Conservation (phyloP, 208 protist genomes). For the Blechomonas ayalai region DNA sequence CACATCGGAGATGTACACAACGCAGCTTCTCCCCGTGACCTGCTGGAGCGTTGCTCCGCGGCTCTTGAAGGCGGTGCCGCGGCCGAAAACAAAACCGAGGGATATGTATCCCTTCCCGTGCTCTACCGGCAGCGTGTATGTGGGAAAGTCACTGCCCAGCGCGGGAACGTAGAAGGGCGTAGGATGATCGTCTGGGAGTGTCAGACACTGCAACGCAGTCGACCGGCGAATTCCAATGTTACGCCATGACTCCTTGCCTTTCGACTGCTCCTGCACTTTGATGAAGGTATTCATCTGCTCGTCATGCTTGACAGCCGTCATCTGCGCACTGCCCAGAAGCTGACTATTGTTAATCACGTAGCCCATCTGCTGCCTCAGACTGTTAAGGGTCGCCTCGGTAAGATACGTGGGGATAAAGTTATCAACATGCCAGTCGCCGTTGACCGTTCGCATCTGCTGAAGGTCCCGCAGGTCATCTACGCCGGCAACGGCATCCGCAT, state of each 20-base stretch:
- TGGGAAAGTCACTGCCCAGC: conserved; percentile 29
- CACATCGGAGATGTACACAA: conserved; percentile 83
- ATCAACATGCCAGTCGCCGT: conserved; percentile 52
- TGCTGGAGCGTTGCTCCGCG: conserved; percentile 1
- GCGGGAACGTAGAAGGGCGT: conserved; percentile 39
- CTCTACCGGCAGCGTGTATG: conserved; percentile 73
- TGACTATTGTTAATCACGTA: conserved; percentile 81
- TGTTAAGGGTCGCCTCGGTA: conserved; percentile 27
- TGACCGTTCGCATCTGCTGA: conserved; percentile 56
- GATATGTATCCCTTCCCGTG: conserved; percentile 70
- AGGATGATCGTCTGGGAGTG: conserved; percentile 27
- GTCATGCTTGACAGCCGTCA: conserved; percentile 16
- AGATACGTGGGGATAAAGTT: conserved; percentile 72
- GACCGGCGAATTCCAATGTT: conserved; percentile 78
- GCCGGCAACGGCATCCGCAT: conserved; percentile 75
- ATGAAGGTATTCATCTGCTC: background rate
- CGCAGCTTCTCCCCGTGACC: conserved; percentile 27
- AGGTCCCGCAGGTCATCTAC: conserved; percentile 89
- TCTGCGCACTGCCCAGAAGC: conserved; percentile 21
- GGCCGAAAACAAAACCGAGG: conserved; percentile 80
- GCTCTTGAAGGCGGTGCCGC: conserved; percentile 52
- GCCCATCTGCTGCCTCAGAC: conserved; percentile 26
- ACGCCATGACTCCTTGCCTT: conserved; percentile 16
- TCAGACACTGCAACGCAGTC: conserved; percentile 73
- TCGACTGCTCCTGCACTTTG: background rate